These are phyloP conservation scores for Euryodendron excelsum DNA, from an alignment of 148 eudicot genomes.

Conservation along the genomic window DNA sequence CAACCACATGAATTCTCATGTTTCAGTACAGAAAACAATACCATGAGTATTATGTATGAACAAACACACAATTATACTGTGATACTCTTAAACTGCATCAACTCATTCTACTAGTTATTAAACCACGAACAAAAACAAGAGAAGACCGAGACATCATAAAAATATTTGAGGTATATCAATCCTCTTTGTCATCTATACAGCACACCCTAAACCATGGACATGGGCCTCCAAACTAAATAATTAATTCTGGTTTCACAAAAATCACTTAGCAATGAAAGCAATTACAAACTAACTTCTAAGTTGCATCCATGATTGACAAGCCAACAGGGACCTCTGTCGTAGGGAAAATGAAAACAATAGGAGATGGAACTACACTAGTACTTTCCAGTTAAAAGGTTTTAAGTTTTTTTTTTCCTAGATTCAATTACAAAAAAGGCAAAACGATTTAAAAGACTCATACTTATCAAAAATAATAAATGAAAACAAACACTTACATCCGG, in stretches of 20 bases:
- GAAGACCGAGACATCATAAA: background rate
- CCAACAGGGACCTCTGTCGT: too few species aligned
- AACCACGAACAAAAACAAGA: too few species aligned
- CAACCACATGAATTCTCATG: background rate
- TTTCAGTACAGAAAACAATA: conserved; percentile 1
- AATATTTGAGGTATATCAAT: background rate
- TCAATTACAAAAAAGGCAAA: too few species aligned
- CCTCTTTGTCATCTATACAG: too few species aligned
- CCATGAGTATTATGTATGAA: background rate
- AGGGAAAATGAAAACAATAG: too few species aligned
- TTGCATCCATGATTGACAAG: too few species aligned
- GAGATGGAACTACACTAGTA: background rate
- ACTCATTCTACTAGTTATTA: background rate
- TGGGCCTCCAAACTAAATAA: too few species aligned
- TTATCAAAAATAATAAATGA: background rate
- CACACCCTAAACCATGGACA: too few species aligned
- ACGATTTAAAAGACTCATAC: too few species aligned
- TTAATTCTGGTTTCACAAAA: too few species aligned
- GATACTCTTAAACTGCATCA: too few species aligned
- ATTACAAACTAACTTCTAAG: background rate
- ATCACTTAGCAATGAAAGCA: background rate
- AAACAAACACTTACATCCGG: conserved; percentile 72
- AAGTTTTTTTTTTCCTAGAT: too few species aligned
- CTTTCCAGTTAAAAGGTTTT: background rate
- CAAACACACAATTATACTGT: background rate